These are phyloP conservation scores for Casuarina equisetifolia DNA, from an alignment of 306 rosid species.

Conservation along the genomic window DNA sequence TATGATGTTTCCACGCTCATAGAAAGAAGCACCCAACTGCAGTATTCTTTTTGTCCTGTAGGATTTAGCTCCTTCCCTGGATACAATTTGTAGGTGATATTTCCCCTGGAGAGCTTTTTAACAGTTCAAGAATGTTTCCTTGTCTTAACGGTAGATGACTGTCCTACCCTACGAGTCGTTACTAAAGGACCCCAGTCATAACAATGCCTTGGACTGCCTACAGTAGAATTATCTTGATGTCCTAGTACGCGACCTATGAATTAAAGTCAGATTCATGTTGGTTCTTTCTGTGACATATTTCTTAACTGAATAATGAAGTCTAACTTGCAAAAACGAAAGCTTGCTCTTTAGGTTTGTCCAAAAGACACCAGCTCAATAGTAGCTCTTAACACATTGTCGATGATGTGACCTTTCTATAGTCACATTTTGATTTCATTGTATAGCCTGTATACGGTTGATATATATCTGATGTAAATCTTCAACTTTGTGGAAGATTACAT, in stretches of 20 bases:
- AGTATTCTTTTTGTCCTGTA: no score
- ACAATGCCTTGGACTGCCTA: neutral
- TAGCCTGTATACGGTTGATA: neutral
- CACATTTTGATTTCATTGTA: neutral
- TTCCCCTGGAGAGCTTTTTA: neutral
- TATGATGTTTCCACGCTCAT: conserved; percentile 9
- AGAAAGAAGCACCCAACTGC: conserved; percentile 18
- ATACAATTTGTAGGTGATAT: conserved; percentile 2
- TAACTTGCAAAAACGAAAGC: neutral
- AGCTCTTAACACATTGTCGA: neutral
- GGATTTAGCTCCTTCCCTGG: conserved; percentile 20
- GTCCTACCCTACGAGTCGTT: conserved; percentile 5
- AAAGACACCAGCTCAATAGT: neutral
- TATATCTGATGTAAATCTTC: neutral
- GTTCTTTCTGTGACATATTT: neutral
- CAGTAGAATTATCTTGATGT: neutral
- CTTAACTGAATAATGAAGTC: neutral
- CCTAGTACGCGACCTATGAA: neutral
- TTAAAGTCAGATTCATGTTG: neutral
- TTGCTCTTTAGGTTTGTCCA: neutral
- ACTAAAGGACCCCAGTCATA: neutral
- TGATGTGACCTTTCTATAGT: neutral
- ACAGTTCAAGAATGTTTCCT: neutral
- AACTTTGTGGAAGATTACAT: conserved; percentile 17
- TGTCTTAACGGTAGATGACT: conserved; percentile 1